These are phyloP conservation scores for Yamadazyma olivae DNA, from an alignment of 805 yeast genomes.

Conservation along the genomic window DNA sequence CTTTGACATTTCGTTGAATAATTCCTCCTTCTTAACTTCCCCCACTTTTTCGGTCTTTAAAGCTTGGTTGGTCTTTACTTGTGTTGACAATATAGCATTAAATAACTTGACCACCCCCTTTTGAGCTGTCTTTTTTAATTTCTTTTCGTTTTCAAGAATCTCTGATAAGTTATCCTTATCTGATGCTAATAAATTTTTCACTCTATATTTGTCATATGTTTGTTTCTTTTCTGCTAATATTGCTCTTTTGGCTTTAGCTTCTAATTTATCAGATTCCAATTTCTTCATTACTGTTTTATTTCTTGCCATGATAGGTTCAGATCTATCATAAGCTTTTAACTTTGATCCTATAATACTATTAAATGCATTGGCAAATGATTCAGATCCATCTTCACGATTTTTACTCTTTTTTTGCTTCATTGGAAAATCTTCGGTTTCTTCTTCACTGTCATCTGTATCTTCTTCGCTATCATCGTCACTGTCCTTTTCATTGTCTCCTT, in stretches of 20 bases:
- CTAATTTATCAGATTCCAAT: conserved; percentile 77
- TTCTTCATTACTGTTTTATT: conserved; percentile 67
- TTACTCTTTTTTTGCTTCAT: conserved; percentile 47
- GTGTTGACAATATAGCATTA: conserved; percentile 81
- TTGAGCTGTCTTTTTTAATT: conserved; percentile 77
- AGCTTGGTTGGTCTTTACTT: conserved; percentile 55
- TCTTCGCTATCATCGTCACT: conserved; percentile 5
- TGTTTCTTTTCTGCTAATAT: conserved; percentile 69
- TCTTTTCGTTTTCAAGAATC: conserved; percentile 63
- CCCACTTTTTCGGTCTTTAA: conserved; percentile 44
- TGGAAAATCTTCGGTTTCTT: conserved; percentile 29
- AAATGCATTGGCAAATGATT: conserved; percentile 77
- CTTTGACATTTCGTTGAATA: conserved; percentile 77
- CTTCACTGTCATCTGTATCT: conserved; percentile 19
- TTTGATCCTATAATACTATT: conserved; percentile 80
- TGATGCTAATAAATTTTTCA: conserved; percentile 63
- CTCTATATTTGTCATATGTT: conserved; percentile 62
- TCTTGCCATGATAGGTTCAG: conserved; percentile 88
- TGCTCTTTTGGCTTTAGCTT: conserved; percentile 74
- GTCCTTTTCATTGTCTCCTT: conserved; percentile 2
- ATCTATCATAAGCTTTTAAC: conserved; percentile 83
- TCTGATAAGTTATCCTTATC: conserved; percentile 56
- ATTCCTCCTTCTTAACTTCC: conserved; percentile 51
- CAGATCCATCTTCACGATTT: conserved; percentile 67
- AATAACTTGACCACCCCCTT: conserved; percentile 82